A percentile compares a stretch with the other conserved stretches of the same genome.
Evolutionary conservation across 495 filamentous ascomycete species (phyloP).

Genomic region (Podospora bellae-mahoneyi): DNA sequence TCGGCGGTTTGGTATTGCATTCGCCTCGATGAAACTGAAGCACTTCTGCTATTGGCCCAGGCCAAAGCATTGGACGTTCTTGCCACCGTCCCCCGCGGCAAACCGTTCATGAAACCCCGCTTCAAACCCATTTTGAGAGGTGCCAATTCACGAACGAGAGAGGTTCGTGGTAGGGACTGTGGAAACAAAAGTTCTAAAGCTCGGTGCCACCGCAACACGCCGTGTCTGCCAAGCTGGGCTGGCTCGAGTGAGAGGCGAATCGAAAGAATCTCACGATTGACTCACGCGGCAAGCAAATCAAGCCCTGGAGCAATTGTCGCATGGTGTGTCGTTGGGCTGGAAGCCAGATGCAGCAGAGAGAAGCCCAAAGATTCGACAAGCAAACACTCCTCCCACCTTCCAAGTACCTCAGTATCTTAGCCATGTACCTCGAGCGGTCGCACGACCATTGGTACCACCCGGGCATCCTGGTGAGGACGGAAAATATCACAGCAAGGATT

Average conservation of each 20-base stretch:
- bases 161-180: slow-evolving; percentile 5
- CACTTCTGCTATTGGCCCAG: slow-evolving; percentile 3
- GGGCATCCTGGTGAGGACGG: not conserved
- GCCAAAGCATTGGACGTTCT: slow-evolving; percentile 1
- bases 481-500: slow-evolving; percentile 1
- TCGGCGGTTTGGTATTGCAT: not conserved
- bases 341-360: slow-evolving; percentile 14
- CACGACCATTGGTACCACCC: not conserved
- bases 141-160: slow-evolving; percentile 5
- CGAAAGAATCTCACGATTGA: slow-evolving; percentile 14
- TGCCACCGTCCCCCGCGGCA: slow-evolving; percentile 7
- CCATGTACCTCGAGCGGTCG: slow-evolving; percentile 8
- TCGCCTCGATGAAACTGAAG: slow-evolving; percentile 10
- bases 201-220: slow-evolving; percentile 8
- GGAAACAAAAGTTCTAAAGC: not conserved
- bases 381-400: not conserved
- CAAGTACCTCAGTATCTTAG: slow-evolving; percentile 14
- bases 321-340: slow-evolving; percentile 28
- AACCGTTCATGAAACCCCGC: not conserved
- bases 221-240: not conserved
- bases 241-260: not conserved
- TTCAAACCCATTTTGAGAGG: not conserved
- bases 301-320: slow-evolving; percentile 14
- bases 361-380: slow-evolving; percentile 21
- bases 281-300: slow-evolving; percentile 17